A percentile compares a stretch with the other conserved stretches of the same genome.
Evolutionary conservation across 805 yeast genomes (phyloP).

Genomic region (Ogataea siamensis): DNA sequence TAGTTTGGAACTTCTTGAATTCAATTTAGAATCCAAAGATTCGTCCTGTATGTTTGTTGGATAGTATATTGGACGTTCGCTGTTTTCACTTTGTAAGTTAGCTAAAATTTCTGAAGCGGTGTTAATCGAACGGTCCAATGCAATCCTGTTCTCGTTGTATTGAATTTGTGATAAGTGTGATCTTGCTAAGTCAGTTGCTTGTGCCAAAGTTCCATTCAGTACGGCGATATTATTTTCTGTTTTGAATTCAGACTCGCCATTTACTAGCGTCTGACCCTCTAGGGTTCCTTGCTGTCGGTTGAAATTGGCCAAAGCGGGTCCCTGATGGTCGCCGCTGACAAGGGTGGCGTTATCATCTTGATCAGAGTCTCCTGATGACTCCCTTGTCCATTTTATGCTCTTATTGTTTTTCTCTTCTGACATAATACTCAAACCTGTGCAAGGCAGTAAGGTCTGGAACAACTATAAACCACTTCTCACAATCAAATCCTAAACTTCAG

Average conservation of each 20-base stretch:
- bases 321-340: conserved; percentile 10
- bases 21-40: conserved; percentile 37
- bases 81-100: conserved; percentile 56
- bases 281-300: conserved; percentile 21
- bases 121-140: conserved; percentile 60
- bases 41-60: conserved; percentile 45
- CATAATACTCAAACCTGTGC: no score
- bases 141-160: conserved; percentile 69
- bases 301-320: conserved; percentile 24
- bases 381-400: background rate
- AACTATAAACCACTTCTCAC: no score
- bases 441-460: no score
- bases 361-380: conserved; percentile 5
- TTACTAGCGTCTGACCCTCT: conserved; percentile 31
- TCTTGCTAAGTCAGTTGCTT: conserved; percentile 25
- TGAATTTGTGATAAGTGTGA: conserved; percentile 70
- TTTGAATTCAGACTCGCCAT: conserved; percentile 20
- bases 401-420: conserved; percentile 3
- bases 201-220: conserved; percentile 21
- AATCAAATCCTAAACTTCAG: no score
- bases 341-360: conserved; percentile 26
- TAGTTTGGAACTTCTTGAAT: conserved; percentile 49
- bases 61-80: conserved; percentile 57
- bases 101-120: conserved; percentile 49
- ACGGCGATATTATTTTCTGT: conserved; percentile 14